Conservation (phyloP, 1,284 basidiomycete species). For the Moesziomyces globuligerus region DNA sequence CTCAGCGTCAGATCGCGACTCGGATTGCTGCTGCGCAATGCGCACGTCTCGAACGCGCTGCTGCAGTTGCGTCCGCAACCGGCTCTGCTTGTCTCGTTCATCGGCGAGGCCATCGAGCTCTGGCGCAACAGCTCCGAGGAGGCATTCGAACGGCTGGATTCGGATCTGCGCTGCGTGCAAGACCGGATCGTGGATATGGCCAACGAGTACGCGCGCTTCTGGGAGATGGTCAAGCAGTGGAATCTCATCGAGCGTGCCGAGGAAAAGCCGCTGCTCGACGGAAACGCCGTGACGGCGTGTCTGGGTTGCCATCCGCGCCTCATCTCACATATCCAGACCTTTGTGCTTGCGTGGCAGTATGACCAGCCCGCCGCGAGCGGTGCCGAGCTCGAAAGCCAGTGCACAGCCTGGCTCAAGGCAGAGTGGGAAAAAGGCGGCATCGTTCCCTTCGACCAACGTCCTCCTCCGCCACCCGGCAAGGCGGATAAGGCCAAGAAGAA, state of each 20-base stretch:
- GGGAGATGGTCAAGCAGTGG: slow-evolving; percentile 31
- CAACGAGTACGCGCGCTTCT: slow-evolving; percentile 39
- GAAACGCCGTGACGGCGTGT: slow-evolving; percentile 45
- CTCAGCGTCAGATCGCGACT: slow-evolving; percentile 34
- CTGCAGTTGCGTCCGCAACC: slow-evolving; percentile 34
- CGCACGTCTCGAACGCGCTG: slow-evolving; percentile 27
- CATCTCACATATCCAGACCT: slow-evolving; percentile 50
- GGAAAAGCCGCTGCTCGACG: slow-evolving; percentile 55
- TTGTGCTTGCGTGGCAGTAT: slow-evolving; percentile 60
- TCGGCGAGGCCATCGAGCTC: slow-evolving; percentile 26
- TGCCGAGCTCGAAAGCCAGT: slow-evolving; percentile 15
- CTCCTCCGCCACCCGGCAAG: slow-evolving; percentile 15
- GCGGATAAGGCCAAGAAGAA: slow-evolving; percentile 41
- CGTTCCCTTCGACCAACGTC: slow-evolving; percentile 49
- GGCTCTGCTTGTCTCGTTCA: slow-evolving; percentile 48
- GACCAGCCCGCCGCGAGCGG: slow-evolving; percentile 8
- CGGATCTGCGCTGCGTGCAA: slow-evolving; percentile 7
- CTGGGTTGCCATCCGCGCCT: slow-evolving; percentile 49
- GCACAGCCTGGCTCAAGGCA: slow-evolving; percentile 43
- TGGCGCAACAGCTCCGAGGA: slow-evolving; percentile 12
- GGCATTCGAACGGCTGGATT: slow-evolving; percentile 11
- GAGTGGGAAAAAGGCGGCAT: slow-evolving; percentile 58
- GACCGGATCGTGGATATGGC: slow-evolving; percentile 17
- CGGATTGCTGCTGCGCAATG: slow-evolving; percentile 47
- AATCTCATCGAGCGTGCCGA: slow-evolving; percentile 29